Evolutionary conservation across 495 filamentous ascomycete genomes (phyloP), one percentile per base, ranked within the genome.

Genomic region (Penicillium maclennaniae): DNA sequence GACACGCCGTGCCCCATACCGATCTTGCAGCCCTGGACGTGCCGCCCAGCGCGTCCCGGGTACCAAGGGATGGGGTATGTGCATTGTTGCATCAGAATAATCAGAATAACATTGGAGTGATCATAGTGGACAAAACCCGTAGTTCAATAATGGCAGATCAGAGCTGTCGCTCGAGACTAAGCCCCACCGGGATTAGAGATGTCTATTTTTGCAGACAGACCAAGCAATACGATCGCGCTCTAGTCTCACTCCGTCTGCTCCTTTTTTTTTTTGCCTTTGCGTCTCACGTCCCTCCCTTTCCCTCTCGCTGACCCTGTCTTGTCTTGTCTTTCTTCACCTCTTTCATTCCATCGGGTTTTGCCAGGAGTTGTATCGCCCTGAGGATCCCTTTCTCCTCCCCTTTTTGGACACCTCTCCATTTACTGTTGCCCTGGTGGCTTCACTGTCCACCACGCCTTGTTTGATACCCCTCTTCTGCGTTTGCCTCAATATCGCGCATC

Each of bases 141-240:
- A 31, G 23, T 7, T 7, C 7, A 31, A 31, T 34, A 34, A 14
- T 34, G 9, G 15, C 14, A 14, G 31, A 34, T 34, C 3, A 14
- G 31, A 34, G 31, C 31, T 34, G 31, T 34, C 31, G 43, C 5
- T 23, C 36, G 44, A 34, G 20, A 43, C 56, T 59, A 59, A 47
- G 28, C 57, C 53, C 26, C 23, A 45, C 46, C n/a, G 48, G 49
- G 56, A 20, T 25, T 55, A 62, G 55, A 55, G 54, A 58, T 43
- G 47, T 56, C 62, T 65, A 65, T 65, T 65, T 65, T 65, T 62
- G 59, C 54, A 19, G 20, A 6, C 19, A 16, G 17, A 19, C 46
- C 25, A 45, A 48, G 44, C 41, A 48, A 43, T 44, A 48, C 49
- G 53, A 57, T 50, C 47, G 44, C 28, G 49, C 47, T 34, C 45